Percentiles rank a stretch among this genome's conserved stretches.
phyloP scores from a whole-genome alignment of 176 grass and related monocot species.

The Avena eriantha region DNA sequence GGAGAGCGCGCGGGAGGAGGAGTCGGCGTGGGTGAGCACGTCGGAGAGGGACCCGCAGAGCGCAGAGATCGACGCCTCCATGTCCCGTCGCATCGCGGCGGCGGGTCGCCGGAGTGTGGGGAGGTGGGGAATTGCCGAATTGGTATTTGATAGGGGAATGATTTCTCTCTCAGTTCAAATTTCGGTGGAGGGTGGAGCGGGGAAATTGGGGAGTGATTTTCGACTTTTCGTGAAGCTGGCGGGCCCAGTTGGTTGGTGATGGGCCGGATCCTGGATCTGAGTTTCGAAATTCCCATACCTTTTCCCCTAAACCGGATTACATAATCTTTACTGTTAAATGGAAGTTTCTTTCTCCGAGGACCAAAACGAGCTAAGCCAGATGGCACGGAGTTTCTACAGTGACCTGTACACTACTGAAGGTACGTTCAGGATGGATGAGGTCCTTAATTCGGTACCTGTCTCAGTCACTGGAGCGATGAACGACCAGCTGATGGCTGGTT shows the following conservation, averaged over 20 bases:
- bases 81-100: slow-evolving; percentile 1
- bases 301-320: too few species aligned
- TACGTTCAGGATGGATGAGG: too few species aligned
- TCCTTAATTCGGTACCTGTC: too few species aligned
- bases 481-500: too few species aligned
- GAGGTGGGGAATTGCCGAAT: neutral
- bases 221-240: neutral
- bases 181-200: neutral
- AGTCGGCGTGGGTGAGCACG: slow-evolving; percentile 62
- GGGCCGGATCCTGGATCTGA: too few species aligned
- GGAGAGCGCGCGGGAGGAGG: slow-evolving; percentile 67
- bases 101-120: slow-evolving; percentile 41
- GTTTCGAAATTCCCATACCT: too few species aligned
- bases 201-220: neutral
- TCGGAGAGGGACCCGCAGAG: slow-evolving; percentile 63
- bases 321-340: too few species aligned
- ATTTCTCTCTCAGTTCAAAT: neutral
- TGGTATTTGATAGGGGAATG: neutral
- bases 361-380: too few species aligned
- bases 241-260: neutral
- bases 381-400: too few species aligned
- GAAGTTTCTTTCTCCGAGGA: too few species aligned
- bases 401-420: too few species aligned
- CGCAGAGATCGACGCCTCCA: slow-evolving; percentile 61
- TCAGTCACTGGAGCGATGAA: too few species aligned